These are phyloP conservation scores for Suillus subalutaceus DNA, from an alignment of 768 basidiomycete genomes.

Conservation along the genomic window DNA sequence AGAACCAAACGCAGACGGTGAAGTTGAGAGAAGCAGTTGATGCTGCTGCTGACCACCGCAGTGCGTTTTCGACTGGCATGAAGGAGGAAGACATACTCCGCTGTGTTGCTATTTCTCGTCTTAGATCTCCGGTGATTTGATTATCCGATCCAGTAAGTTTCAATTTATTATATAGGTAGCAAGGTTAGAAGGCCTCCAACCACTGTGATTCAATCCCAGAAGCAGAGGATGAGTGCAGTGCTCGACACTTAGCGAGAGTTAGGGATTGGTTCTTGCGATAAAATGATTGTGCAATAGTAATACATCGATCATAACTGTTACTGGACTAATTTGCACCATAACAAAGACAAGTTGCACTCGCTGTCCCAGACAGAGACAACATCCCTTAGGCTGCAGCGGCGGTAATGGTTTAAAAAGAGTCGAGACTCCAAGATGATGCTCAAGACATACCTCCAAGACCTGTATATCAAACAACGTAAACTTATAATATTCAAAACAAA, in stretches of 20 bases:
- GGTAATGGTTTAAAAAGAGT: background rate
- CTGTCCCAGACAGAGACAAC: background rate
- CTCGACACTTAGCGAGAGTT: background rate
- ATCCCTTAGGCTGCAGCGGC: background rate
- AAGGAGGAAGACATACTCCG: constrained; percentile 23
- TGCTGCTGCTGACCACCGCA: constrained; percentile 43
- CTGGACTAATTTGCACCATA: background rate
- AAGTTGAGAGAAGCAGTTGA: constrained; percentile 47
- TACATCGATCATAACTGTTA: background rate
- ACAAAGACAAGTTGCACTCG: background rate
- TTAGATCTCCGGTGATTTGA: background rate
- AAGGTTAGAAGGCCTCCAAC: background rate
- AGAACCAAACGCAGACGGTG: constrained; percentile 30
- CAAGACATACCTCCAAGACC: background rate
- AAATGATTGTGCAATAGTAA: background rate
- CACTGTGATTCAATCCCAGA: background rate
- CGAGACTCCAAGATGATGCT: background rate
- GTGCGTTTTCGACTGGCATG: constrained; percentile 25
- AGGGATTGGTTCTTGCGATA: background rate
- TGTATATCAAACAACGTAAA: background rate
- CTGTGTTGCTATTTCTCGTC: background rate
- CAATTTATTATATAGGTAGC: too few species aligned
- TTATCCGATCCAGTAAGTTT: background rate
- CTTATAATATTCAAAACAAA: background rate
- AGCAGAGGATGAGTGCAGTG: background rate